Conservation (phyloP, 2,329 filamentous ascomycete genomes). For the Aspergillus sp. region DNA sequence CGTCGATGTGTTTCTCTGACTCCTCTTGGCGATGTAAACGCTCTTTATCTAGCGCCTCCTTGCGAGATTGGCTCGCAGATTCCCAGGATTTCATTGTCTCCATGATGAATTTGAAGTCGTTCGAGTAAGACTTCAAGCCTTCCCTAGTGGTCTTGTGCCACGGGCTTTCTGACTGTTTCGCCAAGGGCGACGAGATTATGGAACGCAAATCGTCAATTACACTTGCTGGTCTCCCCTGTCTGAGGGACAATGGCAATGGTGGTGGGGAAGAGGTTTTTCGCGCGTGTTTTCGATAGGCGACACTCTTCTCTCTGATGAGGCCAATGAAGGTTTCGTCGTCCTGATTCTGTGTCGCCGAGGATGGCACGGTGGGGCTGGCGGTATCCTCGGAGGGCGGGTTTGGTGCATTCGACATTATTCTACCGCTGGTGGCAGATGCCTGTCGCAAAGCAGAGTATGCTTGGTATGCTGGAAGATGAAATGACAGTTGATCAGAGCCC, state of each 20-base stretch:
- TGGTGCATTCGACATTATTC: constrained; percentile 40
- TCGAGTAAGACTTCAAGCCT: constrained; percentile 35
- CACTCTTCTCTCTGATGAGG: constrained; percentile 47
- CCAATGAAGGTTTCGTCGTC: constrained; percentile 49
- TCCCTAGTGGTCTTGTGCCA: constrained; percentile 33
- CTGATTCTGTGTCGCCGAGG: constrained; percentile 26
- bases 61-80: constrained; percentile 41
- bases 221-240: constrained; percentile 25
- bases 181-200: constrained; percentile 34
- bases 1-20: constrained; percentile 53
- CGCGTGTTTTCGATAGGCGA: constrained; percentile 34
- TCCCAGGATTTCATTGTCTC: constrained; percentile 48
- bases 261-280: constrained; percentile 26
- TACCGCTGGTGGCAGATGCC: constrained; percentile 44
- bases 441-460: constrained; percentile 49
- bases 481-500: constrained; percentile 38
- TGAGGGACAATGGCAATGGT: constrained; percentile 32
- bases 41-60: constrained; percentile 48
- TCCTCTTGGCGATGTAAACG: constrained; percentile 52
- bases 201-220: constrained; percentile 36
- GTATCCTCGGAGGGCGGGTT: constrained; percentile 15
- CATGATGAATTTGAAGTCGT: constrained; percentile 47
- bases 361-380: constrained; percentile 18
- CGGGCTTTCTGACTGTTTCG: constrained; percentile 34
- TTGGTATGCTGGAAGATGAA: constrained; percentile 45